Evolutionary conservation across 805 yeast genomes (phyloP).

Genomic region (Saturnispora besseyi): DNA sequence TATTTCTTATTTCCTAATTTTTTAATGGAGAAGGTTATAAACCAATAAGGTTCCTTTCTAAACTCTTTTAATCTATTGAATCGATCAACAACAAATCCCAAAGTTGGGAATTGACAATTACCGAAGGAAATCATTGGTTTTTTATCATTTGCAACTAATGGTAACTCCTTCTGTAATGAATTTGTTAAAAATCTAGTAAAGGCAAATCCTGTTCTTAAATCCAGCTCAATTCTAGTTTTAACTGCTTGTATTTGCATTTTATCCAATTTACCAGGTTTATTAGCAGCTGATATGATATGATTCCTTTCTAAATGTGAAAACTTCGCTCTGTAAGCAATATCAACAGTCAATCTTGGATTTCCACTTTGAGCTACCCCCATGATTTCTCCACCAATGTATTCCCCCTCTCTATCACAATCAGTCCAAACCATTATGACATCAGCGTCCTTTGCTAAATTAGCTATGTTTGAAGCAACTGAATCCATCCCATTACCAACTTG

Average conservation of each 20-base stretch:
- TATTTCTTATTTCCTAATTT: slow-evolving; percentile 32
- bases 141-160: slow-evolving; percentile 11
- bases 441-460: slow-evolving; percentile 50
- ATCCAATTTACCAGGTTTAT: slow-evolving; percentile 54
- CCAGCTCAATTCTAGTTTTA: slow-evolving; percentile 75
- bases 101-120: slow-evolving; percentile 90
- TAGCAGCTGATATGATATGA: slow-evolving; percentile 72
- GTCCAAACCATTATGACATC: slow-evolving; percentile 87
- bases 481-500: slow-evolving; percentile 20
- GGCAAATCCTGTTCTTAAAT: slow-evolving; percentile 79
- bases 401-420: slow-evolving; percentile 97
- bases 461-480: slow-evolving; percentile 58
- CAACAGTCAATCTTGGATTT: slow-evolving; percentile 38
- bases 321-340: slow-evolving; percentile 59
- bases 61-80: slow-evolving; percentile 67
- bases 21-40: slow-evolving; percentile 43
- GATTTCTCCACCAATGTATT: slow-evolving; percentile 81
- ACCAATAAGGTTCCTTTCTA: slow-evolving; percentile 76
- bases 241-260: slow-evolving; percentile 75
- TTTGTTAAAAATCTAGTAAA: slow-evolving; percentile 76
- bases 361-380: slow-evolving; percentile 53
- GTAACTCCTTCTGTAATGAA: slow-evolving; percentile 31
- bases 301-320: slow-evolving; percentile 78
- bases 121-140: slow-evolving; percentile 62
- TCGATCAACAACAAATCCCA: slow-evolving; percentile 93